Evolutionary conservation across 108 stramenopile genomes (phyloP).

Genomic region (Cyclotella choctawhatcheeana): DNA sequence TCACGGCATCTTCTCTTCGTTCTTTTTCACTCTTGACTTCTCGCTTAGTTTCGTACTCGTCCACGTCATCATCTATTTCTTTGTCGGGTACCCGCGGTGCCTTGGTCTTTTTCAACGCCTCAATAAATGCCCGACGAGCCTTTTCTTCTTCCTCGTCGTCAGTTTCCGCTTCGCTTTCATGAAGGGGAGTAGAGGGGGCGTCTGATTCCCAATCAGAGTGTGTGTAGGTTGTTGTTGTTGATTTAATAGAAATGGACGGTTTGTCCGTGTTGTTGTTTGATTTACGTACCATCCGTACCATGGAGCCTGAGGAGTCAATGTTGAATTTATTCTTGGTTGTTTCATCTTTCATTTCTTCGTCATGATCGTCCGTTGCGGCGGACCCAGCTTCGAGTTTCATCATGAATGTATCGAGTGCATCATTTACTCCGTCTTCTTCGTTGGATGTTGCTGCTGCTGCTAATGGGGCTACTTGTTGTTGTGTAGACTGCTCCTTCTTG

Average conservation of each 20-base stretch:
- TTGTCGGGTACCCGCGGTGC: conserved; percentile 49
- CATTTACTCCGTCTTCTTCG: conserved; percentile 48
- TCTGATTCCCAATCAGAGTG: conserved; percentile 79
- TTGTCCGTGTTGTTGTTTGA: conserved; percentile 19
- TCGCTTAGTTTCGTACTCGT: conserved; percentile 50
- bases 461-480: not conserved
- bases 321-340: conserved; percentile 19
- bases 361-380: conserved; percentile 51
- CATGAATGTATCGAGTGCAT: conserved; percentile 89
- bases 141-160: conserved; percentile 84
- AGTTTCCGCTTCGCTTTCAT: conserved; percentile 45
- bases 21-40: conserved; percentile 86
- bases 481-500: conserved; percentile 23
- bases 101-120: conserved; percentile 67
- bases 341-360: conserved; percentile 17
- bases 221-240: conserved; percentile 51
- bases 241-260: conserved; percentile 24
- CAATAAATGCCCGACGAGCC: conserved; percentile 81
- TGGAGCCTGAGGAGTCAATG: conserved; percentile 48
- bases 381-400: conserved; percentile 78
- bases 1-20: conserved; percentile 77
- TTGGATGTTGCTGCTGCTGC: conserved; percentile 7
- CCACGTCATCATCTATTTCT: conserved; percentile 19
- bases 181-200: conserved; percentile 36
- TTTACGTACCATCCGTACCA: conserved; percentile 27